Evolutionary conservation across 768 basidiomycete species (phyloP).

Genomic region (Rhodosporidiobolus odoratus): DNA sequence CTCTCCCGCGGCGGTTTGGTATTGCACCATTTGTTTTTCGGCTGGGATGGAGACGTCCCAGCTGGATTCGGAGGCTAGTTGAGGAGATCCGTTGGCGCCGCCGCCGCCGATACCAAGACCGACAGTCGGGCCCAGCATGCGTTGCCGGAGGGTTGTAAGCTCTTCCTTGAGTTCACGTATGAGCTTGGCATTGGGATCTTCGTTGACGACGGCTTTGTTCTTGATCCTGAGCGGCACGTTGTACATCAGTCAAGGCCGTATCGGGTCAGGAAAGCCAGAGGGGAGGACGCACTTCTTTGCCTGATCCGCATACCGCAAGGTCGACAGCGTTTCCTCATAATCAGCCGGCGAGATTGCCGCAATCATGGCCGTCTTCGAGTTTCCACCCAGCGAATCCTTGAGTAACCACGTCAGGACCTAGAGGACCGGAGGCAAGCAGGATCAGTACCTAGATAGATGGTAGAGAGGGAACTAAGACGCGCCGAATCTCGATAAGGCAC

Average conservation of each 20-base stretch:
- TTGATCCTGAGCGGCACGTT: conserved; percentile 60
- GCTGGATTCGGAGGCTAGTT: conserved; percentile 60
- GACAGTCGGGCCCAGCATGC: conserved; percentile 56
- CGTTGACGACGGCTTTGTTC: conserved; percentile 98
- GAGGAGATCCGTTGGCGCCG: conserved; percentile 5
- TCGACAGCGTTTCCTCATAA: conserved; percentile 95
- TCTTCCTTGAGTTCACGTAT: conserved; percentile 99
- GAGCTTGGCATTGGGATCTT: conserved; percentile 98
- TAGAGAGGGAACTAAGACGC: conserved; percentile 4
- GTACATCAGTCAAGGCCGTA: neutral
- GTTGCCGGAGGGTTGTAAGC: conserved; percentile 82
- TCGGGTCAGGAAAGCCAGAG: neutral
- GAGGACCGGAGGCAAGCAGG: no score
- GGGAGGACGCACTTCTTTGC: conserved; percentile 65
- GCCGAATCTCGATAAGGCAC: conserved; percentile 97
- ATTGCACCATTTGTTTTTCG: conserved; percentile 91
- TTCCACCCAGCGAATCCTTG: conserved; percentile 91
- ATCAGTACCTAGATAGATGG: neutral
- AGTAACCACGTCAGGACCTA: conserved; percentile 95
- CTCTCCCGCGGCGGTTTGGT: conserved; percentile 84
- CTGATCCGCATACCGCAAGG: conserved; percentile 75
- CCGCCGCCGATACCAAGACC: neutral
- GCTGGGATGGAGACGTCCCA: conserved; percentile 86
- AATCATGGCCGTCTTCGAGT: conserved; percentile 98
- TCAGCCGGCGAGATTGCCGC: conserved; percentile 98